A percentile compares a stretch with the other conserved stretches of the same genome.
phyloP scores from a whole-genome alignment of 2,329 filamentous ascomycete species.

The Aurifilum marmelostoma region DNA sequence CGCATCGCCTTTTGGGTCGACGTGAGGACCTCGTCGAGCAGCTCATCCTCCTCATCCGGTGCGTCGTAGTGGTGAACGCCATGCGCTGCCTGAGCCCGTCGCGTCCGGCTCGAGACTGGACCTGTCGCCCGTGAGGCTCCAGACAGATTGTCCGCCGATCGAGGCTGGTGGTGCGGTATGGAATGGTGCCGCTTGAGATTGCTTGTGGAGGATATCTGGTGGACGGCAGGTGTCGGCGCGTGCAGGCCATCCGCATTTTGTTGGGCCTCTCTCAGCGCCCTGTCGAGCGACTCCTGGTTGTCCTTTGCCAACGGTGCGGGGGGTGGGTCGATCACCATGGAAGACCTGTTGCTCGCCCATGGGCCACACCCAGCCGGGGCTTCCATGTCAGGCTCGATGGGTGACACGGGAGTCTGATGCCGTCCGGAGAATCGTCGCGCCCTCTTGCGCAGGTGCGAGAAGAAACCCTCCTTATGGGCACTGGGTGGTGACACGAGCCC shows the following conservation, averaged over 20 bases:
- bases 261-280: conserved; percentile 58
- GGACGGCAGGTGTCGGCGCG: conserved; percentile 55
- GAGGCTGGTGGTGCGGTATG: conserved; percentile 63
- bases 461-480: conserved; percentile 93
- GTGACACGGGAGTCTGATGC: conserved; percentile 79
- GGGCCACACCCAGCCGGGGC: conserved; percentile 90
- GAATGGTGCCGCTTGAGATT: conserved; percentile 68
- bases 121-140: conserved; percentile 55
- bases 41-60: conserved; percentile 93
- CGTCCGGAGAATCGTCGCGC: conserved; percentile 90
- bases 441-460: conserved; percentile 93
- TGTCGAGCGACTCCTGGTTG: conserved; percentile 64
- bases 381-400: conserved; percentile 83
- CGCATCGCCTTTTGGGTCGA: conserved; percentile 77
- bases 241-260: conserved; percentile 51
- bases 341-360: conserved; percentile 85
- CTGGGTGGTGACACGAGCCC: conserved; percentile 76
- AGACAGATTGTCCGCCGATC: conserved; percentile 66
- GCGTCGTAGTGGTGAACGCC: conserved; percentile 88
- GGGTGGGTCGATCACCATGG: conserved; percentile 71
- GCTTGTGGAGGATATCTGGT: conserved; percentile 54
- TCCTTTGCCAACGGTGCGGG: conserved; percentile 55
- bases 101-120: conserved; percentile 78
- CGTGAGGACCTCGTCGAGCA: conserved; percentile 84
- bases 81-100: conserved; percentile 75